Conservation (phyloP, 805 yeast species). For the Kuraishia piskuri region DNA sequence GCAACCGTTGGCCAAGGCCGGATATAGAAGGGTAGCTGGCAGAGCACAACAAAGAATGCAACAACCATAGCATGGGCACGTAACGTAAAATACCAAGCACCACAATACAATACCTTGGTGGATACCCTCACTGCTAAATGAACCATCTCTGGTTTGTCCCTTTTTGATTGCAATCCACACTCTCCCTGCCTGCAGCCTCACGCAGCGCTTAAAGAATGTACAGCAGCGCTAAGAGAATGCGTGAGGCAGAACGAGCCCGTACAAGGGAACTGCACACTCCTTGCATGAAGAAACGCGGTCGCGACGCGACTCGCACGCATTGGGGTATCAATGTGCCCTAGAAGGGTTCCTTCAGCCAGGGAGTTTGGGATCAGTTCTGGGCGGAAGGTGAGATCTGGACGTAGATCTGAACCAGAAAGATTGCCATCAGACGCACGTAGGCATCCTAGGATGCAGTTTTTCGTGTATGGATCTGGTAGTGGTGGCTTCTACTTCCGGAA, state of each 20-base stretch:
- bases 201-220: neutral
- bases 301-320: neutral
- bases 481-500: neutral
- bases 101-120: no score
- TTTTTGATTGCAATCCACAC: no score
- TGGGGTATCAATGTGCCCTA: neutral
- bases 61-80: no score
- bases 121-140: no score
- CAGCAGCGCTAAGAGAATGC: neutral
- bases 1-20: no score
- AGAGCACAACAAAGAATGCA: no score
- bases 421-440: neutral
- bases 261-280: neutral
- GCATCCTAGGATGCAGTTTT: neutral
- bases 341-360: neutral
- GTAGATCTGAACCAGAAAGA: neutral
- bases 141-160: no score
- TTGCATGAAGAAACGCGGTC: neutral
- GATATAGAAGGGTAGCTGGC: no score
- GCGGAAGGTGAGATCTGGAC: neutral
- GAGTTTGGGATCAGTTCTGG: neutral
- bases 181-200: neutral
- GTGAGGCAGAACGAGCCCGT: neutral
- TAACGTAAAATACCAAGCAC: no score
- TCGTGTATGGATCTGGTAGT: neutral